phyloP scores from a whole-genome alignment of 1,139 yeast genomes.

The Geotrichum fermentans region DNA sequence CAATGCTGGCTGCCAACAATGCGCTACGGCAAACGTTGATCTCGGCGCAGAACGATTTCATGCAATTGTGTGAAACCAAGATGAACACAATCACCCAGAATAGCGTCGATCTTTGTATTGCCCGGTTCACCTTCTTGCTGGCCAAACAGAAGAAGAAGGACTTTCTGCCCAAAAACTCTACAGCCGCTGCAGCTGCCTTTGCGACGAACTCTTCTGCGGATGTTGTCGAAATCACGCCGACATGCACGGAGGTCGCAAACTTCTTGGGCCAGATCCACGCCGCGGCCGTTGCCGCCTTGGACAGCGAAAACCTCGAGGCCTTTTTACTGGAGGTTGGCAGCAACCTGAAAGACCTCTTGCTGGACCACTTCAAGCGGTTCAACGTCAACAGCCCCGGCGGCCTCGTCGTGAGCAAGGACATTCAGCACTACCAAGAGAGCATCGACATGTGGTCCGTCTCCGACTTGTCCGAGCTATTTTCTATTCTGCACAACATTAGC shows the following conservation, averaged over 20 bases:
- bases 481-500: conserved; percentile 73
- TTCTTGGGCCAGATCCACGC: conserved; percentile 46
- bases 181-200: background rate
- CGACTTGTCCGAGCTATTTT: conserved; percentile 63
- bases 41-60: conserved; percentile 59
- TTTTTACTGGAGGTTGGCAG: conserved; percentile 59
- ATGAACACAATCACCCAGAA: conserved; percentile 63
- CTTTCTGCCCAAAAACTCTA: conserved; percentile 45
- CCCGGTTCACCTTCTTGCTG: conserved; percentile 39
- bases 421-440: conserved; percentile 68
- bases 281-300: conserved; percentile 39
- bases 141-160: conserved; percentile 63
- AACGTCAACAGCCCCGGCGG: conserved; percentile 82
- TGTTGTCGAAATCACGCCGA: conserved; percentile 49
- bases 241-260: conserved; percentile 60
- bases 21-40: conserved; percentile 55
- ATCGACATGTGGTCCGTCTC: conserved; percentile 67
- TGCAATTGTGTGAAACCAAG: conserved; percentile 63
- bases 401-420: conserved; percentile 72
- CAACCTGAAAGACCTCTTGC: conserved; percentile 53
- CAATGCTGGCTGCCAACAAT: conserved; percentile 55
- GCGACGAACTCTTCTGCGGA: conserved; percentile 24
- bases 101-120: conserved; percentile 44
- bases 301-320: conserved; percentile 50
- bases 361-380: conserved; percentile 72